Evolutionary conservation across 108 stramenopile genomes (phyloP), one percentile per base, ranked within the genome.

Genomic region (Bacterosira constricta): DNA sequence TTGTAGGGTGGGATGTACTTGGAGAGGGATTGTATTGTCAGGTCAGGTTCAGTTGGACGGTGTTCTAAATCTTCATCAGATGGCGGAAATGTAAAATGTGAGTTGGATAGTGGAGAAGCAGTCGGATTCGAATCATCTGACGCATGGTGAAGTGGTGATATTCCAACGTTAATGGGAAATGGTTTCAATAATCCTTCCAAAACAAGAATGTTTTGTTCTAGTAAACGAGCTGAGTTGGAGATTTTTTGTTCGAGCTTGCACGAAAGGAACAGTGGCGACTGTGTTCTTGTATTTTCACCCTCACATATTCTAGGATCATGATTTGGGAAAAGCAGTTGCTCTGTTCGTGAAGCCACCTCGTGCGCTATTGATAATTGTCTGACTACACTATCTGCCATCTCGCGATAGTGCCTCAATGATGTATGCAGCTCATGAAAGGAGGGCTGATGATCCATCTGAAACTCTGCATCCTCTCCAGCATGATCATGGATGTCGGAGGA

Each of bases 321-420:
- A 37, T 56, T 38, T 31, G 44, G 61, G 32, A 70, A 58, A 3
- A 79, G 37, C 25, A 70, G 29, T 31, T 69, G 54, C 39, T 79
- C 69, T 13, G 77, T 66, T 57, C 77, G 34, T 58, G 63, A 41
- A 17, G 77, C 77, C 37, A 79, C 69, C 55, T 79, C 77, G 46
- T 79, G 77, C 13, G 69, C 55, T 13, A 60, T 37, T 38, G 77
- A 71, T 45, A 79, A 66, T 38, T 71, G 56, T 29, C 50, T 45
- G 41, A 71, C n/a, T 1, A 71, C 44, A 9, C 49, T 63, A 18
- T 79, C 67, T 3, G 69, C 54, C 57, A 69, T 69, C 50, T 79
- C 68, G 10, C 63, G 63, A 66, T 79, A 79, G 13, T 66, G 63
- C 12, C 69, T 56, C 41, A 71, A 42, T n/a, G 63, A 55, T 66